Evolutionary conservation across 2,329 filamentous ascomycete genomes (phyloP).

Genomic region (Ceratocystiopsis sp.): DNA sequence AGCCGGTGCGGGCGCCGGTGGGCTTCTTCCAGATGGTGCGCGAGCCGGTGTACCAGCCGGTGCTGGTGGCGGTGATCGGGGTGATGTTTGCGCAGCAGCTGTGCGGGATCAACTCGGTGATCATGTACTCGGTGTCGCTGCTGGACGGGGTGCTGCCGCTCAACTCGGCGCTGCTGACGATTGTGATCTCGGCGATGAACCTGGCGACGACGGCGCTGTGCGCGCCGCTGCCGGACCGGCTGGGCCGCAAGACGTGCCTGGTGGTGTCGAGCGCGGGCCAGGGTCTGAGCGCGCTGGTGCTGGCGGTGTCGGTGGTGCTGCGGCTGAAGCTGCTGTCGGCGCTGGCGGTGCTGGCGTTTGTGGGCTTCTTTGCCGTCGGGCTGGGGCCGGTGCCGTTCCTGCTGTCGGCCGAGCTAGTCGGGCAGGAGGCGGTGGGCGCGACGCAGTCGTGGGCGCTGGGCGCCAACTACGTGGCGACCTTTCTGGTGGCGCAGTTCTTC

Average conservation of each 20-base stretch:
- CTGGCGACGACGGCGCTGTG: constrained; percentile 66
- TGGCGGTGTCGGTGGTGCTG: constrained; percentile 67
- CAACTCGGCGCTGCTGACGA: constrained; percentile 69
- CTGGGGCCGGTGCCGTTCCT: constrained; percentile 93
- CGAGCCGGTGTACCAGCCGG: constrained; percentile 51
- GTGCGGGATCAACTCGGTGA: constrained; percentile 87
- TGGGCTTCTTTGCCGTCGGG: constrained; percentile 77
- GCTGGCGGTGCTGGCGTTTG: constrained; percentile 67
- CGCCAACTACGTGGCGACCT: constrained; percentile 81
- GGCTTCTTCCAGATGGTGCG: constrained; percentile 49
- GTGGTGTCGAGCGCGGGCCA: constrained; percentile 72
- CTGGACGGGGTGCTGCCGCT: constrained; percentile 66
- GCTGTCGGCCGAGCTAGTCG: constrained; percentile 77
- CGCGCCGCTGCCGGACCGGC: constrained; percentile 69
- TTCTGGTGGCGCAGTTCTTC: constrained; percentile 88
- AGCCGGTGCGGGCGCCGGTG: constrained; percentile 21
- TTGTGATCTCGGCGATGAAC: constrained; percentile 75
- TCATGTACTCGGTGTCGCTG: constrained; percentile 95
- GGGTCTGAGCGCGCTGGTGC: constrained; percentile 56
- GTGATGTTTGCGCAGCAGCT: constrained; percentile 90
- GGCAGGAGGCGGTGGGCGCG: constrained; percentile 76
- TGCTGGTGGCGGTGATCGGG: constrained; percentile 68
- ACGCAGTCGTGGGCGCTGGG: constrained; percentile 78
- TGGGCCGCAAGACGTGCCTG: constrained; percentile 76
- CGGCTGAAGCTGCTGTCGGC: constrained; percentile 61